Evolutionary conservation across 2,329 filamentous ascomycete genomes (phyloP).

Genomic region (Epichloe sibirici): DNA sequence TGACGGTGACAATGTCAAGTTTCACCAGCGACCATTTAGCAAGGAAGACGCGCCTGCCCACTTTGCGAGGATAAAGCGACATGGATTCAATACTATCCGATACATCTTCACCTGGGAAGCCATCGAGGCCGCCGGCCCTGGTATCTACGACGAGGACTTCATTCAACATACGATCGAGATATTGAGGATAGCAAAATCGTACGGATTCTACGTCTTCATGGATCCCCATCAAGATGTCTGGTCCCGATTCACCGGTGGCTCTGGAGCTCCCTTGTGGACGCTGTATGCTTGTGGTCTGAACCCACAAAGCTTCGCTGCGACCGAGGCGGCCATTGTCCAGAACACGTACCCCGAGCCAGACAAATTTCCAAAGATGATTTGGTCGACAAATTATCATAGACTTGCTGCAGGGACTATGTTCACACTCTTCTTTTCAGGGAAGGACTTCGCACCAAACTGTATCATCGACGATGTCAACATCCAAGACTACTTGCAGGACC

Average conservation of each 20-base stretch:
- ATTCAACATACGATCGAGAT: constrained; percentile 83
- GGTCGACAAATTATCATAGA: constrained; percentile 93
- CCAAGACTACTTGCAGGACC: constrained; percentile 83
- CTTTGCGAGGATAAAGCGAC: constrained; percentile 74
- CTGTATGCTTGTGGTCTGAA: constrained; percentile 88
- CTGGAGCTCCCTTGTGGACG: constrained; percentile 95
- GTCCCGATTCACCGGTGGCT: constrained; percentile 89
- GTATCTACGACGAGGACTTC: constrained; percentile 87
- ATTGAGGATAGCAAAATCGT: constrained; percentile 70
- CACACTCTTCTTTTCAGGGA: constrained; percentile 84
- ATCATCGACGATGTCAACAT: constrained; percentile 93
- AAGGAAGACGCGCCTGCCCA: constrained; percentile 74
- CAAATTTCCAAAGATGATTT: constrained; percentile 95
- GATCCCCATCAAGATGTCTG: constrained; percentile 98
- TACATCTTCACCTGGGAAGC: constrained; percentile 99
- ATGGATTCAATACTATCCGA: constrained; percentile 90
- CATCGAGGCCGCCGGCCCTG: constrained; percentile 85
- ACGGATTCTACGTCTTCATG: constrained; percentile 96
- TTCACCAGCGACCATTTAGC: constrained; percentile 74
- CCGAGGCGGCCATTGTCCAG: constrained; percentile 86
- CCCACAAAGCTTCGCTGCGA: constrained; percentile 70
- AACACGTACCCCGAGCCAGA: constrained; percentile 82
- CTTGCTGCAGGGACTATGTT: constrained; percentile 84
- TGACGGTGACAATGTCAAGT: constrained; percentile 82
- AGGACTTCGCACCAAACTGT: constrained; percentile 88